Conservation (phyloP, 192 early-diverging fungal species). For the Gonapodya prolifera region DNA sequence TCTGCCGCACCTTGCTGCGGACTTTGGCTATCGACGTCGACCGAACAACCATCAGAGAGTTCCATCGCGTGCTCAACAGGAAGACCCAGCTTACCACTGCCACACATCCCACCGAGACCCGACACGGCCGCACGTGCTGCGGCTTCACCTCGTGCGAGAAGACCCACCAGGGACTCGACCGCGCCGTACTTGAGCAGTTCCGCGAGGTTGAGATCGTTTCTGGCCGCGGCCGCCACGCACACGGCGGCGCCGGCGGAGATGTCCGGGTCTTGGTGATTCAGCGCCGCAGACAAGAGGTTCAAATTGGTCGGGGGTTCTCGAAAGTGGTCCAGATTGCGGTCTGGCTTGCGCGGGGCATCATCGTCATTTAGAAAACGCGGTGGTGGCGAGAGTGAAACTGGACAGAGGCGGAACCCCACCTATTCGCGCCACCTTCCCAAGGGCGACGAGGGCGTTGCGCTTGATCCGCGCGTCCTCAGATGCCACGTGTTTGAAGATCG, state of each 20-base stretch:
- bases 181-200: slow-evolving; percentile 32
- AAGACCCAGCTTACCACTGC: background rate
- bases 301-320: slow-evolving; percentile 14
- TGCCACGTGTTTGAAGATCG: slow-evolving; percentile 20
- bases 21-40: slow-evolving; percentile 22
- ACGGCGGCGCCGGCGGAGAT: slow-evolving; percentile 25
- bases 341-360: no score
- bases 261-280: slow-evolving; percentile 17
- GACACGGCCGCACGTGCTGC: background rate
- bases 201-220: slow-evolving; percentile 33
- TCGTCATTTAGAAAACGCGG: no score
- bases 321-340: slow-evolving; percentile 22
- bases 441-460: slow-evolving; percentile 18
- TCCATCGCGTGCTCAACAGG: background rate
- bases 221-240: slow-evolving; percentile 24
- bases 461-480: slow-evolving; percentile 26
- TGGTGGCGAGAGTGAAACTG: background rate
- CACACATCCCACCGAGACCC: background rate
- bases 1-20: slow-evolving; percentile 18
- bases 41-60: background rate
- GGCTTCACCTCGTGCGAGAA: slow-evolving; percentile 26
- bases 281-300: slow-evolving; percentile 15
- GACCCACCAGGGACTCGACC: slow-evolving; percentile 24
- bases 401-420: slow-evolving; percentile 11
- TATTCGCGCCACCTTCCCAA: slow-evolving; percentile 18